These are phyloP conservation scores for Prosopis cineraria DNA, from an alignment of 306 rosid species.

Conservation along the genomic window DNA sequence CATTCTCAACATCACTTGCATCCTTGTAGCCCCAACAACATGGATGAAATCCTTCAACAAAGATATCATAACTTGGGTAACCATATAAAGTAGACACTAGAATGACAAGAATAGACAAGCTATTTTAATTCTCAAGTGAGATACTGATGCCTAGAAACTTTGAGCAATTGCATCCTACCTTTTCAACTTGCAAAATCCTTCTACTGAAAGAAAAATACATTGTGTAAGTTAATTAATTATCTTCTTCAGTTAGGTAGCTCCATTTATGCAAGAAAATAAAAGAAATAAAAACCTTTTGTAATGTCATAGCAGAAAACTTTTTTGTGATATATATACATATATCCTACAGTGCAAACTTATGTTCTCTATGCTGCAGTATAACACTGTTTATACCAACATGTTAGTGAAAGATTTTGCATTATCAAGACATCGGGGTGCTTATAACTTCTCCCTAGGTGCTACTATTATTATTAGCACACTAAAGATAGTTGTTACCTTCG, in stretches of 20 bases:
- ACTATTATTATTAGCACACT: not conserved
- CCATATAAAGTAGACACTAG: conserved; percentile 12
- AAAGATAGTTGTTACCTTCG: not conserved
- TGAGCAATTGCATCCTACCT: not conserved
- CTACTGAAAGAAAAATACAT: not conserved
- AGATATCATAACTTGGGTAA: not conserved
- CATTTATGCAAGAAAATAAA: not conserved
- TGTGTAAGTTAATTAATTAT: too few relatives aligned
- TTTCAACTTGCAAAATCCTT: not conserved
- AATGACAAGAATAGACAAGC: not conserved
- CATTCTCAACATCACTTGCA: not conserved
- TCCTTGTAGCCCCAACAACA: not conserved
- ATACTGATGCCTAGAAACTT: not conserved
- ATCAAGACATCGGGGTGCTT: not conserved
- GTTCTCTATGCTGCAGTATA: too few relatives aligned
- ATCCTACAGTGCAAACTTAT: not conserved
- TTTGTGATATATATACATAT: too few relatives aligned
- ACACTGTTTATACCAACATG: too few relatives aligned
- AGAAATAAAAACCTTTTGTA: not conserved
- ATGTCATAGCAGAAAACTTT: not conserved
- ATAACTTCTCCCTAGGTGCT: not conserved
- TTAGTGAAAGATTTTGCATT: too few relatives aligned
- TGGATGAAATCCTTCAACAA: not conserved
- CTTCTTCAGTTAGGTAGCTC: too few relatives aligned
- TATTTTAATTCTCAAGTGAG: not conserved